A percentile compares a stretch with the other conserved stretches of the same genome.
Conservation (phyloP, 257 asterid species). For the Solanum commersonii region DNA sequence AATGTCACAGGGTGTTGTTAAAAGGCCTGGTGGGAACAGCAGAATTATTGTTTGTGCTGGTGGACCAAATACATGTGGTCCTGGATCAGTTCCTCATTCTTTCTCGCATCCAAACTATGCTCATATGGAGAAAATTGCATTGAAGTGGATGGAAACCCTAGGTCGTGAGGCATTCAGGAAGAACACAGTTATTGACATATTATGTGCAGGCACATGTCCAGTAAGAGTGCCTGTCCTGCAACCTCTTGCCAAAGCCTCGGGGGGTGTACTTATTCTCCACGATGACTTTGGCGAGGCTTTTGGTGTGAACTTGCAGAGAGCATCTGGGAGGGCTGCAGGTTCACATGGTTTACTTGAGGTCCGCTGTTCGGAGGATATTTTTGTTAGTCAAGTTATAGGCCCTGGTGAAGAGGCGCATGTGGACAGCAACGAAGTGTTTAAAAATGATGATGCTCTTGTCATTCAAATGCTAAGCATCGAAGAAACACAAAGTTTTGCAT, state of each 20-base stretch:
- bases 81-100: constrained; percentile 88
- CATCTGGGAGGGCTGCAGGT: constrained; percentile 82
- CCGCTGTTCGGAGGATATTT: constrained; percentile 80
- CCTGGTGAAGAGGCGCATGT: constrained; percentile 86
- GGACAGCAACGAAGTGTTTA: constrained; percentile 58
- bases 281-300: constrained; percentile 98
- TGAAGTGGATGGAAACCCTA: constrained; percentile 76
- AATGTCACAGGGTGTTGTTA: constrained; percentile 75
- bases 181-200: constrained; percentile 63
- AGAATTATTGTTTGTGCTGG: constrained; percentile 90
- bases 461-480: constrained; percentile 80
- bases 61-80: constrained; percentile 86
- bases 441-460: constrained; percentile 53
- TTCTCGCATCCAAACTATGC: constrained; percentile 74
- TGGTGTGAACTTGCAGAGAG: constrained; percentile 96
- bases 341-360: constrained; percentile 84
- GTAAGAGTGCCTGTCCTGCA: constrained; percentile 70
- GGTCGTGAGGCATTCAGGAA: constrained; percentile 65
- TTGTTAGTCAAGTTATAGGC: constrained; percentile 80
- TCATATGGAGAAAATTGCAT: constrained; percentile 68
- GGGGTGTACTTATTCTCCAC: constrained; percentile 77
- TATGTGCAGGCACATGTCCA: constrained; percentile 97
- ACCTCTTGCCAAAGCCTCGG: constrained; percentile 84
- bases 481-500: constrained; percentile 80
- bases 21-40: constrained; percentile 85